Evolutionary conservation across 139 green algal genomes (phyloP).

Genomic region (Volvox reticuliferus): DNA sequence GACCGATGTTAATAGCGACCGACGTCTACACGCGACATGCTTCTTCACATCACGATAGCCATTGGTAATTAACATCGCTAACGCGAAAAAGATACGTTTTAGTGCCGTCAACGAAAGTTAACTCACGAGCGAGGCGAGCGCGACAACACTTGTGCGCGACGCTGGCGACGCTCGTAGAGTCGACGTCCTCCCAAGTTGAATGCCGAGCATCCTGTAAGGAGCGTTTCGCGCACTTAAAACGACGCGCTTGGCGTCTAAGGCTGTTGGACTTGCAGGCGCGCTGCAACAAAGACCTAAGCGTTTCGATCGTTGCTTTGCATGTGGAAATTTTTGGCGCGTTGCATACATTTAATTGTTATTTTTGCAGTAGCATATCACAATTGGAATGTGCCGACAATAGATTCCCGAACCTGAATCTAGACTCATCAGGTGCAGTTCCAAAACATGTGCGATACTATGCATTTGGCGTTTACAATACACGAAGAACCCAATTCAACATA

Average conservation of each 20-base stretch:
- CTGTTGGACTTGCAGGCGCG: too few species aligned
- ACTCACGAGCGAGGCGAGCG: neutral
- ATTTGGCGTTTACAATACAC: neutral
- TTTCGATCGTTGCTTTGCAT: too few species aligned
- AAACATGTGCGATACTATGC: too few species aligned
- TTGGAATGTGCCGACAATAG: neutral
- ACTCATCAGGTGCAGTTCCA: neutral
- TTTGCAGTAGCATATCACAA: too few species aligned
- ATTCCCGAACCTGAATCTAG: slow-evolving; percentile 3
- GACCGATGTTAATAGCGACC: neutral
- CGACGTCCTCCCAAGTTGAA: neutral
- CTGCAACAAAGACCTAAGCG: too few species aligned
- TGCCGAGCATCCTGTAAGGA: neutral
- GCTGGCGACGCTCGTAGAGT: neutral
- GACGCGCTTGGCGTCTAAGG: too few species aligned
- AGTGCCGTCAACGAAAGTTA: neutral
- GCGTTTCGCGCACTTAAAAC: too few species aligned
- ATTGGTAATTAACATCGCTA: too few species aligned
- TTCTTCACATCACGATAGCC: neutral
- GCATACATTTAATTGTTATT: too few species aligned
- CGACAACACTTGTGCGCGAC: neutral
- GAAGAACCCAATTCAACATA: neutral
- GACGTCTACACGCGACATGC: neutral
- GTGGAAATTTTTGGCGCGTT: too few species aligned
- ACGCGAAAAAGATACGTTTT: too few species aligned